Percentiles rank a stretch among this genome's conserved stretches.
Conservation (phyloP, 1,284 basidiomycete species). For the Cryptococcus amylolentus region DNA sequence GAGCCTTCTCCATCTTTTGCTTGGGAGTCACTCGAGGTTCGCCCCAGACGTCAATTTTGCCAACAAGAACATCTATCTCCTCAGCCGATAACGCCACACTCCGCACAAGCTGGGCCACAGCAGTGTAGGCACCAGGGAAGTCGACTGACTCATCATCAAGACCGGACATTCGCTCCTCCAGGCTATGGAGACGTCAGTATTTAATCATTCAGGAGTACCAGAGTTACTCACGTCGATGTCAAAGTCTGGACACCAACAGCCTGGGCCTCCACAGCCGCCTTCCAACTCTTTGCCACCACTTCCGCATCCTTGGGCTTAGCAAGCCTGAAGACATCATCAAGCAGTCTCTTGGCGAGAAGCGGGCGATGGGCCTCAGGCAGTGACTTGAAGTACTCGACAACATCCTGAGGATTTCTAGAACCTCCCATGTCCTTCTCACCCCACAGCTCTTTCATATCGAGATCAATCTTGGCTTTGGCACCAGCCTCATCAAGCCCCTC, state of each 20-base stretch:
- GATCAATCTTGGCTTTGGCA: slow-evolving; percentile 69
- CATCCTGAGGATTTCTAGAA: slow-evolving; percentile 45
- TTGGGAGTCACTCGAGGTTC: slow-evolving; percentile 42
- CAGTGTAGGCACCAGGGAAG: slow-evolving; percentile 75
- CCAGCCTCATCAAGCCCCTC: slow-evolving; percentile 66
- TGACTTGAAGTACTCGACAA: slow-evolving; percentile 68
- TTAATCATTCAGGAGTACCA: not conserved
- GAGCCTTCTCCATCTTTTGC: slow-evolving; percentile 41
- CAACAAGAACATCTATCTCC: slow-evolving; percentile 57
- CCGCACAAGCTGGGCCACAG: slow-evolving; percentile 70
- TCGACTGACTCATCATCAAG: slow-evolving; percentile 86
- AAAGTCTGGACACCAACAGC: slow-evolving; percentile 58
- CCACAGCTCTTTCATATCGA: slow-evolving; percentile 54
- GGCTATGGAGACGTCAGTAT: slow-evolving; percentile 48
- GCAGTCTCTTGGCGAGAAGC: slow-evolving; percentile 69
- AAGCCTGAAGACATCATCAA: slow-evolving; percentile 84
- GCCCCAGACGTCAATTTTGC: slow-evolving; percentile 41
- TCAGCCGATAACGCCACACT: slow-evolving; percentile 57
- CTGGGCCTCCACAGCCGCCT: slow-evolving; percentile 57
- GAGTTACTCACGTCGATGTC: slow-evolving; percentile 53
- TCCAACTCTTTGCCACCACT: slow-evolving; percentile 60
- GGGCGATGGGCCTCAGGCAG: slow-evolving; percentile 50
- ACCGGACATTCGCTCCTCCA: slow-evolving; percentile 64
- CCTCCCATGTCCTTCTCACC: slow-evolving; percentile 48
- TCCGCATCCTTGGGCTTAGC: slow-evolving; percentile 77